Conservation (phyloP, 1,284 basidiomycete genomes). For the Singerocomus rubriflavus region DNA sequence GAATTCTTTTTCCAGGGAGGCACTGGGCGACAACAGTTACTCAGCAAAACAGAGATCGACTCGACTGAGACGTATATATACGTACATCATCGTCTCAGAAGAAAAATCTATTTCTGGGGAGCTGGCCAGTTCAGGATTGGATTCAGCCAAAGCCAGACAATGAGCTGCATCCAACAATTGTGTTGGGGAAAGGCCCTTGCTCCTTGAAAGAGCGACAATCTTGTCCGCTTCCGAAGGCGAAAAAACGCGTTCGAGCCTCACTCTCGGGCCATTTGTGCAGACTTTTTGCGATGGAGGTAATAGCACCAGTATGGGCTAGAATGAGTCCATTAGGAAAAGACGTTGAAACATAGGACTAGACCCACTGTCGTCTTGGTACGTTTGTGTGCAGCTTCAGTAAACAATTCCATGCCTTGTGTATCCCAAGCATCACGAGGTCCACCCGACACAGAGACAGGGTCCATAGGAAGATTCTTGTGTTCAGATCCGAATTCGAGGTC, state of each 20-base stretch:
- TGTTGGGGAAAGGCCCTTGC: neutral
- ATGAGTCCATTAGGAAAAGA: neutral
- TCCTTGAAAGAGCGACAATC: neutral
- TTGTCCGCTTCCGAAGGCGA: neutral
- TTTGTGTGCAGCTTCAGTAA: neutral
- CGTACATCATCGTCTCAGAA: conserved; percentile 5
- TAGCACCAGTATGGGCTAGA: neutral
- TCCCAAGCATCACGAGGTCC: neutral
- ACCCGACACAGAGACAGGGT: conserved; percentile 1
- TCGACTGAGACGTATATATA: neutral
- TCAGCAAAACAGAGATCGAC: neutral
- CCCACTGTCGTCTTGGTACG: neutral
- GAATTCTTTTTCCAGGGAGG: too few species aligned
- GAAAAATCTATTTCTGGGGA: conserved; percentile 1
- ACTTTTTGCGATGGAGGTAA: neutral
- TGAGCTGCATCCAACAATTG: conserved; percentile 1
- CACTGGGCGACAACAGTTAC: conserved; percentile 18
- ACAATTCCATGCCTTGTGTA: neutral
- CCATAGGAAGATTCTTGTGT: neutral
- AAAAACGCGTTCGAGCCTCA: conserved; percentile 1
- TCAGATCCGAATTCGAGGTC: neutral
- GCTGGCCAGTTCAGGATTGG: neutral
- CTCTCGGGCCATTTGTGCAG: neutral
- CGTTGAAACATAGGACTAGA: neutral
- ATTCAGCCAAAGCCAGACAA: neutral